These are phyloP conservation scores for Penicillium pulvis DNA, from an alignment of 495 filamentous ascomycete genomes.

Conservation along the genomic window DNA sequence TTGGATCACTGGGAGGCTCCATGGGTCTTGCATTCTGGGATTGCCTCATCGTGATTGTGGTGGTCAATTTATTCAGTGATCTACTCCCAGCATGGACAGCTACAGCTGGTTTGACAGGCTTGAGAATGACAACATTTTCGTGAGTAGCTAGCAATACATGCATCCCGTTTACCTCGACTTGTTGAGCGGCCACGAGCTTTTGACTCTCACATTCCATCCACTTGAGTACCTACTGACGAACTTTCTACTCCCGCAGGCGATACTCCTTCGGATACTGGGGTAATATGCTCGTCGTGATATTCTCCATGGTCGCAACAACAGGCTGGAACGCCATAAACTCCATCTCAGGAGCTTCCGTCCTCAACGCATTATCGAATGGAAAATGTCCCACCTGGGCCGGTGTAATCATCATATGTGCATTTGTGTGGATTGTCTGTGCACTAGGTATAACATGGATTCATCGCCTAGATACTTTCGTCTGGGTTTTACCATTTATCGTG, in stretches of 20 bases:
- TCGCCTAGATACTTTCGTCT: constrained; percentile 30
- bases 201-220: background rate
- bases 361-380: constrained; percentile 29
- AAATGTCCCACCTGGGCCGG: constrained; percentile 30
- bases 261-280: constrained; percentile 37
- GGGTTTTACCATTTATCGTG: constrained; percentile 41
- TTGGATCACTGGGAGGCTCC: constrained; percentile 55
- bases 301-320: constrained; percentile 33
- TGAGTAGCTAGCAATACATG: constrained; percentile 10
- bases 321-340: constrained; percentile 36
- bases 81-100: constrained; percentile 42
- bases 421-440: constrained; percentile 27
- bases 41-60: constrained; percentile 63
- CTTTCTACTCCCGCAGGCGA: constrained; percentile 11
- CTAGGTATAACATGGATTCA: constrained; percentile 33
- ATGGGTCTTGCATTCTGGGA: constrained; percentile 50
- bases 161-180: background rate
- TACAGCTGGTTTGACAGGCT: constrained; percentile 34
- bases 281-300: constrained; percentile 31
- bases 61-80: constrained; percentile 54
- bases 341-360: constrained; percentile 28
- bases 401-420: constrained; percentile 29
- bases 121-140: constrained; percentile 46
- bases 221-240: background rate
- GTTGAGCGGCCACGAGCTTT: no score